Base-by-base conservation (phyloP, 352 stramenopile genomes). In the Pythium biforme region DNA sequence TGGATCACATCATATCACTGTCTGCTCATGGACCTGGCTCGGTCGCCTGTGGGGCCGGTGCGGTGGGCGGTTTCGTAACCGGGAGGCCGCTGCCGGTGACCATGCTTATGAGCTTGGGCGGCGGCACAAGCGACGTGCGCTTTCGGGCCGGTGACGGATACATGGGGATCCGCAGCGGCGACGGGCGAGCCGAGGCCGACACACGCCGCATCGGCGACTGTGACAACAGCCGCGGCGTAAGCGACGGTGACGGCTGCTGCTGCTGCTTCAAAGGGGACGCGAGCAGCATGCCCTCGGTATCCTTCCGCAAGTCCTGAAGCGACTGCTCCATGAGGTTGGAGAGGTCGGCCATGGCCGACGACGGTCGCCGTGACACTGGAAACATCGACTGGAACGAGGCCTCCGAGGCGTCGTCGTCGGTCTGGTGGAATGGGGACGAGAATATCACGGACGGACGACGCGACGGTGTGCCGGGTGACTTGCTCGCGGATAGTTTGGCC, bases 271-370 rank as follows among this genome's bases (percentile, higher is more conserved):
- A 15, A 9, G 55, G 64, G 1, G 34, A 26, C 5, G 41, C 19
- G 34, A 59, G 26, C n/a, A n/a, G n/a, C 23, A 62, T 31, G 9
- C 37, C 37, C 52, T 73, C 66, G 23, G 68, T 68, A 12, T 89
- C 79, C 23, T 82, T 88, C 6, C 78, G 77, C 25, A 92, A 73
- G 39, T 69, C 82, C 3, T 84, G 70, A 22, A 94, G 68, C 14
- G 82, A 91, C 20, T 90, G 73, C 54, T 94, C 81, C 85, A 94
- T 92, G 15, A 90, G 69, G 67, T 70, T 86, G 19, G 84, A 92
- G 6, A 92, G 63, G 59, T 92, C 82, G 7, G 79, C 73, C 77
- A 92, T 92, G 41, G 81, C 81, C n/a, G 75, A 86, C 0, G 77
- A 86, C 15, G 77, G 74, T 20, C 79, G 76, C 27, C 74, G 73